phyloP scores from a whole-genome alignment of 495 filamentous ascomycete genomes.

The Aspergillus asperescens region DNA sequence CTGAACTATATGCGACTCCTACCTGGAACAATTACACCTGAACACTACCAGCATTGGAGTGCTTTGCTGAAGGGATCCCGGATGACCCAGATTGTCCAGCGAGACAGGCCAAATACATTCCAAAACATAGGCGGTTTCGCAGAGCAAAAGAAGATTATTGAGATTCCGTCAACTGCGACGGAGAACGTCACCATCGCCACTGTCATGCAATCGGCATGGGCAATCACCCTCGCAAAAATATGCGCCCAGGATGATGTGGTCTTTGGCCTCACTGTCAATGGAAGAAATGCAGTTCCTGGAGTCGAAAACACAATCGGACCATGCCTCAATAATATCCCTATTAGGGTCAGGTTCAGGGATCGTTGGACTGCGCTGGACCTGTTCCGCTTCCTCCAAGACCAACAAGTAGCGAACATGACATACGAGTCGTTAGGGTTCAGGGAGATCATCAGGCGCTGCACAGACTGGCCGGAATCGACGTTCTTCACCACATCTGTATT shows the following conservation, averaged over 20 bases:
- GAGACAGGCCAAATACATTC: slow-evolving; percentile 35
- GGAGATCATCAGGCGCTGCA: slow-evolving; percentile 55
- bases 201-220: slow-evolving; percentile 54
- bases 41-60: slow-evolving; percentile 51
- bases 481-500: slow-evolving; percentile 46
- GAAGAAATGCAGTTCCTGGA: slow-evolving; percentile 51
- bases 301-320: slow-evolving; percentile 52
- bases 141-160: slow-evolving; percentile 35
- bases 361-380: slow-evolving; percentile 48
- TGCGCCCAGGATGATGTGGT: slow-evolving; percentile 48
- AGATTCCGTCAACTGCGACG: slow-evolving; percentile 34
- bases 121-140: slow-evolving; percentile 35
- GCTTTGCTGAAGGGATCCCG: slow-evolving; percentile 38
- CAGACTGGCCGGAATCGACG: slow-evolving; percentile 51
- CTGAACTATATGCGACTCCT: slow-evolving; percentile 54
- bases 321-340: slow-evolving; percentile 57
- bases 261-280: slow-evolving; percentile 51
- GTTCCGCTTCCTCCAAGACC: slow-evolving; percentile 51
- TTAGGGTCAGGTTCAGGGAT: slow-evolving; percentile 47
- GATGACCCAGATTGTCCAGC: slow-evolving; percentile 43
- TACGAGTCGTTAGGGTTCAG: slow-evolving; percentile 55
- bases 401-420: slow-evolving; percentile 54
- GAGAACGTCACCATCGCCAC: slow-evolving; percentile 52
- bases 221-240: slow-evolving; percentile 47
- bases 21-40: slow-evolving; percentile 38